Base-by-base conservation (phyloP, 805 yeast species). In the Yamadazyma olivae region DNA sequence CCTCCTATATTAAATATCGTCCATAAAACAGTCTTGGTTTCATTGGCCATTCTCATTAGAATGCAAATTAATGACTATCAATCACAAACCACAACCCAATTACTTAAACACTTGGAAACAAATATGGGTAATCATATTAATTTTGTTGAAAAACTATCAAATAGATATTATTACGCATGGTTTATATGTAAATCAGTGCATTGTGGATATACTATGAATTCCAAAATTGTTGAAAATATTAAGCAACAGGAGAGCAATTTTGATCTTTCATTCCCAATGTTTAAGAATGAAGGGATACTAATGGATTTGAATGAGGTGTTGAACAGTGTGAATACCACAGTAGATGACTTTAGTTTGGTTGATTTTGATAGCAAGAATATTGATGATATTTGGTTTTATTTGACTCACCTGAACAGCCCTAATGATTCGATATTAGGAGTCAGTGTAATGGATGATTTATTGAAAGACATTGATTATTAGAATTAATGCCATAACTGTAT, bases 361-460 rank as follows among this genome's bases (percentile, higher is more conserved):
- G 33, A 27, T 20, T 13, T 21, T 9, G 19, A 30, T n/a, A 25
- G 13, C 29, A 29, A 28, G 15, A 30, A 30, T n/a, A 25, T 24
- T 35, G 38, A 35, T 24, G 33, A 35, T 24, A 16, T 35, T 19
- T 35, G 38, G 38, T 18, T 15, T n/a, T 35, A 23, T 24, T 30
- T 30, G 22, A 18, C 14, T n/a, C 21, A n/a, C 10, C 8, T 28
- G 13, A 34, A 15, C 17, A 29, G 29, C 17, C 26, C 27, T 10
- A 29, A 19, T 27, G 36, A 33, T 3, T 18, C n/a, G 14, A 15
- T 14, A 6, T 7, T 26, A 12, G 10, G 17, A 13, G 3, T 26
- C 10, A 17, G 16, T 26, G n/a, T 26, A 7, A 17, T 33, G 13
- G 30, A 33, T 18, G 36, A 27, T 10, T 16, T 33, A 6, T 9